phyloP scores from a whole-genome alignment of 768 basidiomycete genomes.

The Ephemerocybe angulata region DNA sequence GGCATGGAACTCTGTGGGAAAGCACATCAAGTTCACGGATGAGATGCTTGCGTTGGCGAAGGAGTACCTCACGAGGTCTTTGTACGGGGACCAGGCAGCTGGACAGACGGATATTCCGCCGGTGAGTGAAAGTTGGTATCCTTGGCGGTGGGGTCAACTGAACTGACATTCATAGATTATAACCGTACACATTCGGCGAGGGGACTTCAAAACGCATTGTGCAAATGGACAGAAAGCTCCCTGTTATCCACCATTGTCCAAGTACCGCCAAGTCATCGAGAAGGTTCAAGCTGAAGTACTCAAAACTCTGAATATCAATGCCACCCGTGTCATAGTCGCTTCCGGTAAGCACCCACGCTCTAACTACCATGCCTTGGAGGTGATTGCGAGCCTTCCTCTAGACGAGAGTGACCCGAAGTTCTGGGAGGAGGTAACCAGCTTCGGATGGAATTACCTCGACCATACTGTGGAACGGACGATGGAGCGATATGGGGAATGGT shows the following conservation, averaged over 20 bases:
- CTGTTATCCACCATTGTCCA: not conserved
- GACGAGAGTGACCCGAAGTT: not conserved
- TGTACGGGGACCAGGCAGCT: not conserved
- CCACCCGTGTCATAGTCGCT: not conserved
- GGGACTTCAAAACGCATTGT: not conserved
- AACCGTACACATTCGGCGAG: not conserved
- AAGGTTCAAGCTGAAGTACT: not conserved
- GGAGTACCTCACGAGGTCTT: not conserved
- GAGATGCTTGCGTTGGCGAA: not conserved
- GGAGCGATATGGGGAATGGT: not conserved
- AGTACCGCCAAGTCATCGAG: not conserved
- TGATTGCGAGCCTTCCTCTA: not conserved
- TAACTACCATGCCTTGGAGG: not conserved
- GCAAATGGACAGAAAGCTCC: not conserved
- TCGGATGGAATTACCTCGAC: not conserved
- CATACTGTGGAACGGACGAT: not conserved
- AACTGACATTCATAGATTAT: not conserved
- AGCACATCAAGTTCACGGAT: not conserved
- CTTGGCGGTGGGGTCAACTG: too few species aligned
- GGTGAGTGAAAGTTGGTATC: too few species aligned
- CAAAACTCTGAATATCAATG: not conserved
- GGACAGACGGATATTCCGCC: not conserved
- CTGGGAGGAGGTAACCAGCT: not conserved
- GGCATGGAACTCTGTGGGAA: not conserved
- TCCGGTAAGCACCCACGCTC: not conserved